Base-by-base conservation (phyloP, 176 grass and related monocot species). In the Canna indica region DNA sequence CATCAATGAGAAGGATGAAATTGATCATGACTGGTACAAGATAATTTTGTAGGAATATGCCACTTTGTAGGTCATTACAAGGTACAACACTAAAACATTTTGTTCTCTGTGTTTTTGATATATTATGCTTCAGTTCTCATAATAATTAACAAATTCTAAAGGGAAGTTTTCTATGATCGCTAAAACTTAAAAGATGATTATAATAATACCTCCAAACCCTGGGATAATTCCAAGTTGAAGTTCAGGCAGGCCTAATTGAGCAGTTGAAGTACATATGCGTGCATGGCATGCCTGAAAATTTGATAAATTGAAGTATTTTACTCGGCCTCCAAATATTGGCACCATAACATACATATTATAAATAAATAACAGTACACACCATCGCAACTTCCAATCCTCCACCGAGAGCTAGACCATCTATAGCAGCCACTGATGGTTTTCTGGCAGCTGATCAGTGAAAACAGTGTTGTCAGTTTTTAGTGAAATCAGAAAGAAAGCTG, bases 301-400 rank as follows among this genome's bases (percentile, higher is more conserved):
- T 31, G 15, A 47, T 48, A 28, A 52, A 52, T 13, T 35, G 47
- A 17, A n/a, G 20, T 22, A 48, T 32, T 22, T 28, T 70, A 48
- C 28, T 36, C 16, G 16, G 3, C 67, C 14, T 70, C 27, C 12
- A 52, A 47, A 52, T 70, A 64, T 2, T 9, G 3, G n/a, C 36
- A 26, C 36, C 60, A 64, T 26, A 62, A 62, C 33, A 12, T 16
- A 26, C 54, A 7, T 45, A 31, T 50, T 47, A 18, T 12, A 4
- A 20, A 30, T 9, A 48, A 45, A 70, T 29, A 77, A 28, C 57
- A 25, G 26, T 17, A 32, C 68, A 75, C 88, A 99, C 94, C 94
- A 93, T 99, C 73, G 84, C 80, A 93, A 99, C 65, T 88, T 99
- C 89, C 70, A 99, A 70, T 74, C 94, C 94, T 44, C 94, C 94